Base-by-base conservation (phyloP, 805 yeast genomes). In the Hanseniaspora lindneri region DNA sequence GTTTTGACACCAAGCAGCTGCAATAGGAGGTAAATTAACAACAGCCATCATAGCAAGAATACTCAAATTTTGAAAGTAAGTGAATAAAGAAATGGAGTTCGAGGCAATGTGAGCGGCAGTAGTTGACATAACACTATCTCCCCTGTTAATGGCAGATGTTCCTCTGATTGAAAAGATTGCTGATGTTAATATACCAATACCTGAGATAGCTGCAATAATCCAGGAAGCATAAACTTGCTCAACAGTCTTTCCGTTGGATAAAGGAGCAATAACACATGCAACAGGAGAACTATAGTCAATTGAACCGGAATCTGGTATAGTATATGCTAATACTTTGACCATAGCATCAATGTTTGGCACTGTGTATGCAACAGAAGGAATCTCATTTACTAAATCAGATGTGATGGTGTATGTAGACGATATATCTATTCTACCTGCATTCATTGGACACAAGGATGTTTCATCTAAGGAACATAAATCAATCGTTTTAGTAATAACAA, bases 31-130 rank as follows among this genome's bases (percentile, higher is more conserved):
- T 19, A 86, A 83, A 52, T 76, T 70, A 19, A 85, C 75, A 27
- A 89, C 96, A 50, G 94, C 96, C 87, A 87, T 81, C 96, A 92
- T 88, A 16, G 95, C 76, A 17, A 89, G 81, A 52, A 89, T 79
- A 19, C 96, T 96, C 56, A 92, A 71, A 50, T 83, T 77, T 69
- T 92, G 99, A 75, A 89, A 92, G 66, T 92, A 92, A 48, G 87
- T 78, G 66, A 92, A 92, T 53, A 92, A 70, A 1, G 96, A 84
- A 60, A 89, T 80, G 16, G 95, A 81, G 67, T 92, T 92, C 17
- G 96, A 83, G n/a, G 96, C 95, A 60, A 92, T 87, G 62, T 92
- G 97, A 3, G 96, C 88, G 2, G 98, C 95, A 1, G 96, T 89
- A 52, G 80, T 77, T 19, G 49, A 46, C 43, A 46, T 39, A 20